Evolutionary conservation across 176 grass and related monocot genomes (phyloP), one percentile per base, ranked within the genome.

Genomic region (Carex pumila): DNA sequence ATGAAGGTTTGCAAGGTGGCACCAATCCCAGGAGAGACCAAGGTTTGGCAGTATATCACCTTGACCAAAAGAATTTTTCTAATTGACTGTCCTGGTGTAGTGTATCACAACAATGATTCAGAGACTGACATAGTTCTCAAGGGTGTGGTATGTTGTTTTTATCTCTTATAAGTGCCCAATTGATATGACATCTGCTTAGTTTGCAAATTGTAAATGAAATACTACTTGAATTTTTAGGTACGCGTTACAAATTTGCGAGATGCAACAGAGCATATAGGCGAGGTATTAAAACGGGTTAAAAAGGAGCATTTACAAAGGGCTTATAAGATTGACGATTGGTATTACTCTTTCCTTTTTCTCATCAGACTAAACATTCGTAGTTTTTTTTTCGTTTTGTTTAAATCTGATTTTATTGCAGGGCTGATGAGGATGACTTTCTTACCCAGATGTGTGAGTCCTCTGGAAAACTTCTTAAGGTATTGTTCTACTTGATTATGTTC

Each of bases 121-220:
- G 96, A 98, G 84, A 98, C 95, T 81, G 95, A 98, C 91, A 90
- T 98, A 79, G 95, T 98, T 89, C 91, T 98, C 45, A 98, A 98
- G 92, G 95, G 95, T 22, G 95, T 98, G 95, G 95, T 98, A 91
- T 88, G 92, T 90, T 61, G 79, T 12, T 84, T 43, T 64, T 83
- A 49, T 36, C 41, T 65, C 18, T 19, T 67, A 8, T 76, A 6
- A 15, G 13, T 12, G 54, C 61, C 58, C 82, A 10, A 10, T 54
- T 76, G 7, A 14, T 61, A 29, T 60, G 32, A 81, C 31, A 56
- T 79, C 47, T 81, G n/a, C 21, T 22, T 62, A 64, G 56, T 67
- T 82, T 18, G 47, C 61, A 68, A 31, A 43, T 19, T 64, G 50
- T 52, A 83, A 68, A 15, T 49, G 12, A 63, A 45, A 12, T 63